Conservation (phyloP, 352 stramenopile genomes). For the Phytophthora idaei region DNA sequence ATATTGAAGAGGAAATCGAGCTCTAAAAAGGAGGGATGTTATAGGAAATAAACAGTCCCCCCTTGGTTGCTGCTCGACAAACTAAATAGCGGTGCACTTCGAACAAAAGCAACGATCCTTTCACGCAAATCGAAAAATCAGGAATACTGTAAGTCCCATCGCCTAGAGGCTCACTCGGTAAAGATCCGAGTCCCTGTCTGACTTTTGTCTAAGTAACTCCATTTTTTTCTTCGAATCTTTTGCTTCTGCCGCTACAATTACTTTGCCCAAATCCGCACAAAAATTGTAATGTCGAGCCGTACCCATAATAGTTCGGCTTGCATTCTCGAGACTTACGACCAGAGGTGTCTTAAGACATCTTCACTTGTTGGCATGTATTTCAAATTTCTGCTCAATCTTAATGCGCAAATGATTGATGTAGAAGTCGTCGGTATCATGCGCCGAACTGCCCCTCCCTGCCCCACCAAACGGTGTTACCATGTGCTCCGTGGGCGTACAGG, state of each 20-base stretch:
- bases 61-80: no score
- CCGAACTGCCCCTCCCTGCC: constrained; percentile 28
- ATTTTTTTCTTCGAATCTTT: no score
- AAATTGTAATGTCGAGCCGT: constrained; percentile 3
- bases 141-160: no score
- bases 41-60: no score
- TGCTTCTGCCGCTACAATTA: not conserved
- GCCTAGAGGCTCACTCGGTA: no score
- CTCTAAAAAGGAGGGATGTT: no score
- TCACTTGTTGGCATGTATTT: constrained; percentile 3
- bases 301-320: constrained; percentile 2
- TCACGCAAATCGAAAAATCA: no score
- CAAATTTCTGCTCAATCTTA: constrained; percentile 95
- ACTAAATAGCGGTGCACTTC: no score
- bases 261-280: not conserved
- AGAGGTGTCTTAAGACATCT: constrained; percentile 1
- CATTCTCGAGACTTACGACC: not conserved
- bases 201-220: no score
- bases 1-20: no score
- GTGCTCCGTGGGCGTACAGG: not conserved
- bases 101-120: no score
- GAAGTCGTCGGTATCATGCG: not conserved
- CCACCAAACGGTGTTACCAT: not conserved
- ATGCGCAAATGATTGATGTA: constrained; percentile 98
- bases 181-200: no score